Base-by-base conservation (phyloP, 2,329 filamentous ascomycete genomes). In the Tothia fuscella region DNA sequence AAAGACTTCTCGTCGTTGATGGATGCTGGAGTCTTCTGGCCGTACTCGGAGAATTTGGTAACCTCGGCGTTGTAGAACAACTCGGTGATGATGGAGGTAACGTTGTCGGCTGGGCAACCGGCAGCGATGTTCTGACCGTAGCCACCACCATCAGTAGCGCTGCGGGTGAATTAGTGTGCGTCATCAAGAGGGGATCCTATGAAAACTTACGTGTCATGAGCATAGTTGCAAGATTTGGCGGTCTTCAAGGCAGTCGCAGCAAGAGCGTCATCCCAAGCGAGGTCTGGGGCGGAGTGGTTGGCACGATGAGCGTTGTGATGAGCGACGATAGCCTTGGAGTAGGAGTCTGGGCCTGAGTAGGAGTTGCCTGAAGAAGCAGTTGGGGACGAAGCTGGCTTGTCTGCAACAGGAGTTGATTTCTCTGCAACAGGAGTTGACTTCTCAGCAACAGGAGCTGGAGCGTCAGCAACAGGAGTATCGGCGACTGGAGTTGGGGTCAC, bases 101-200 rank as follows among this genome's bases (percentile, higher is more conserved):
- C 68, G 35, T 78, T 72, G 46, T 60, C 62, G n/a, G 64, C 58
- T 2, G 61, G 55, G 46, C 74, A 70, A 50, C 79, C 69, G 46
- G 80, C 78, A 55, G 84, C 89, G 45, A 96, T 80, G 72, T 96
- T 98, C 67, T 98, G 91, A 48, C 91, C 91, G 56, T 91, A 93
- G 33, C 72, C 69, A 42, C 76, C 76, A 38, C 66, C 69, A 47
- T 74, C 74, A 35, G 72, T 65, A 20, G 65, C 58, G 52, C 72
- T 77, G 29, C 14, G 16, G 16, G 24, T 4, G 13, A 19, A 51
- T 28, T 32, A 21, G 5, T 16, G 51, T 39, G 50, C 14, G n/a
- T 21, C 17, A 45, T 20, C 16, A 31, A 1, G 6, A 12, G 2
- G 3, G 20, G 5, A 24, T 22, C 5, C 37, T 14, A 32, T 16